Conservation (phyloP, 352 stramenopile species). For the Pythium guiyangense region DNA sequence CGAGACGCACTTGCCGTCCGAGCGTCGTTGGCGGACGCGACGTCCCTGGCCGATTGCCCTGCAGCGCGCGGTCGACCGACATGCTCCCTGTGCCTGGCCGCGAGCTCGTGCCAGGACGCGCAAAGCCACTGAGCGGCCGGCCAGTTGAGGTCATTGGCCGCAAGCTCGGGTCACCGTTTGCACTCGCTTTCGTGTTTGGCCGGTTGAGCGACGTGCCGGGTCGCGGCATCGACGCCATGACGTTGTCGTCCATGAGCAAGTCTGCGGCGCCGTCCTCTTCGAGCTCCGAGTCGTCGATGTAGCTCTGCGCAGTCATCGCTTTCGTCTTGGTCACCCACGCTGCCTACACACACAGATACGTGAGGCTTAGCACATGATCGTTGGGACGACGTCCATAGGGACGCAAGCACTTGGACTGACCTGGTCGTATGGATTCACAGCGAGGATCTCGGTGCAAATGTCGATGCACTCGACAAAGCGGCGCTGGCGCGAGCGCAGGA, state of each 20-base stretch:
- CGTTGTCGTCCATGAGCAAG: slow-evolving; percentile 92
- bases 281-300: slow-evolving; percentile 91
- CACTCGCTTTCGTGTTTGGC: slow-evolving; percentile 50
- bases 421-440: slow-evolving; percentile 85
- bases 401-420: slow-evolving; percentile 8
- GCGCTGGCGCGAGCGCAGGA: slow-evolving; percentile 69
- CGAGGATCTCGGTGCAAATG: slow-evolving; percentile 81
- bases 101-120: slow-evolving; percentile 71
- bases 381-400: neutral
- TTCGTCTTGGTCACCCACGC: slow-evolving; percentile 90
- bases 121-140: slow-evolving; percentile 85
- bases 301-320: slow-evolving; percentile 86
- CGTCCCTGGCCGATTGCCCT: slow-evolving; percentile 71
- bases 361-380: neutral
- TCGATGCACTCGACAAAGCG: slow-evolving; percentile 80
- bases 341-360: slow-evolving; percentile 28
- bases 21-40: slow-evolving; percentile 87
- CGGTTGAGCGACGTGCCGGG: slow-evolving; percentile 88
- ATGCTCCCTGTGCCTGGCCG: slow-evolving; percentile 64
- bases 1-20: slow-evolving; percentile 86
- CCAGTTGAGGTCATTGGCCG: slow-evolving; percentile 84
- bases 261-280: slow-evolving; percentile 89
- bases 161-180: slow-evolving; percentile 58
- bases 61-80: slow-evolving; percentile 70
- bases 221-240: slow-evolving; percentile 80